A percentile compares a stretch with the other conserved stretches of the same genome.
Evolutionary conservation across 345 rosid species (phyloP).

Genomic region (Salix brachista): DNA sequence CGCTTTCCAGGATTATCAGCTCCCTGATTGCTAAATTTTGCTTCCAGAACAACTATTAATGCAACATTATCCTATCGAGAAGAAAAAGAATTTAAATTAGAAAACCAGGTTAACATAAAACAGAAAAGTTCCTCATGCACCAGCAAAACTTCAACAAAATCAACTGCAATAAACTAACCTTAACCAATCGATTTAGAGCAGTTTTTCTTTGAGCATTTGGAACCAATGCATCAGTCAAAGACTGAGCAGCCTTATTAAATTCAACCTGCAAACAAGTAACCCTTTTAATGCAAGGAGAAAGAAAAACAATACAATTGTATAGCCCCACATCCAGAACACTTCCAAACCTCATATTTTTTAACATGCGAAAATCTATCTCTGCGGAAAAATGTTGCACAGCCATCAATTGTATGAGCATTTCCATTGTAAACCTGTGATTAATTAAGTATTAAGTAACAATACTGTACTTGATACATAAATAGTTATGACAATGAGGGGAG

Average conservation of each 20-base stretch:
- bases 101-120: background rate
- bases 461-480: background rate
- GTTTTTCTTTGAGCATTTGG: constrained; percentile 76
- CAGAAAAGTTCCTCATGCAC: background rate
- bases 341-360: constrained; percentile 88
- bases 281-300: constrained; percentile 16
- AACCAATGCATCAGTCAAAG: constrained; percentile 83
- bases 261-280: constrained; percentile 61
- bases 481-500: background rate
- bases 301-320: background rate
- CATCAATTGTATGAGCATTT: constrained; percentile 60
- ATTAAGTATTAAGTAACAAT: background rate
- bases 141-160: background rate
- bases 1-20: constrained; percentile 80
- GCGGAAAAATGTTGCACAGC: constrained; percentile 94
- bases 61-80: constrained; percentile 80
- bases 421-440: constrained; percentile 64
- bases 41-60: constrained; percentile 82
- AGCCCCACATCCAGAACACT: constrained; percentile 1
- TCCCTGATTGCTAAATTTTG: constrained; percentile 84
- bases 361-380: constrained; percentile 96
- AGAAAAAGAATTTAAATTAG: constrained; percentile 18
- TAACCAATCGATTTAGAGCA: constrained; percentile 83
- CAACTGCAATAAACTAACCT: constrained; percentile 42
- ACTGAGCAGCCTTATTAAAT: constrained; percentile 97